A percentile compares a stretch with the other conserved stretches of the same genome.
phyloP scores from a whole-genome alignment of 192 early-diverging fungal genomes.

The Podochytrium sp. region DNA sequence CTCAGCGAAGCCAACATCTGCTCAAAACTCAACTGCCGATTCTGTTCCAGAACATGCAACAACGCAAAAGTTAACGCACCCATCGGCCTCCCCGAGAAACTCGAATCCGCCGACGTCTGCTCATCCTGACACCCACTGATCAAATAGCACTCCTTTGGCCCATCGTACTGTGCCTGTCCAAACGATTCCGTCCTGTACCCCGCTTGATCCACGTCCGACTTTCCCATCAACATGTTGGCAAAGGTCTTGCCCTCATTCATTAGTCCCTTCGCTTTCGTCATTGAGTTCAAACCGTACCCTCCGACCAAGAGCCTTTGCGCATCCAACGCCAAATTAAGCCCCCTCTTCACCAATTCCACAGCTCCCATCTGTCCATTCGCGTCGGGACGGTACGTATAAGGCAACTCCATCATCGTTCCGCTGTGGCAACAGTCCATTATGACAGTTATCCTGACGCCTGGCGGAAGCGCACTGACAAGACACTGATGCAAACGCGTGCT shows the following conservation, averaged over 20 bases:
- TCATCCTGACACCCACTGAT: constrained; percentile 66
- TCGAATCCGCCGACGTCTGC: constrained; percentile 66
- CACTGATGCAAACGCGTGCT: constrained; percentile 69
- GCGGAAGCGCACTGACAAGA: constrained; percentile 67
- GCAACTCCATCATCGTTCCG: constrained; percentile 48
- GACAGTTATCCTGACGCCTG: constrained; percentile 70
- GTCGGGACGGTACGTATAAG: constrained; percentile 36
- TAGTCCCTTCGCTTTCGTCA: neutral
- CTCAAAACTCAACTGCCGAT: constrained; percentile 67
- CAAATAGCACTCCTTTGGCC: constrained; percentile 43
- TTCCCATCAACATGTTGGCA: neutral
- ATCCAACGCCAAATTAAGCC: neutral
- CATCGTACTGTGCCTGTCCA: constrained; percentile 44
- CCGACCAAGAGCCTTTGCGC: constrained; percentile 1
- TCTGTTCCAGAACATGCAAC: constrained; percentile 35
- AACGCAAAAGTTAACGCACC: constrained; percentile 63
- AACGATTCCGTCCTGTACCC: constrained; percentile 19
- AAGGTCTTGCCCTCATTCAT: constrained; percentile 2
- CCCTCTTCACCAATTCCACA: constrained; percentile 18
- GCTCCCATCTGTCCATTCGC: constrained; percentile 23
- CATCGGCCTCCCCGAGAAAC: constrained; percentile 57
- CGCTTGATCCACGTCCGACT: neutral
- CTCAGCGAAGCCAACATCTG: constrained; percentile 72
- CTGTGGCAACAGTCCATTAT: constrained; percentile 76
- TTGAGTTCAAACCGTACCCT: neutral